Evolutionary conservation across 2,329 filamentous ascomycete species (phyloP).

Genomic region (Lasiodiplodia sp.): DNA sequence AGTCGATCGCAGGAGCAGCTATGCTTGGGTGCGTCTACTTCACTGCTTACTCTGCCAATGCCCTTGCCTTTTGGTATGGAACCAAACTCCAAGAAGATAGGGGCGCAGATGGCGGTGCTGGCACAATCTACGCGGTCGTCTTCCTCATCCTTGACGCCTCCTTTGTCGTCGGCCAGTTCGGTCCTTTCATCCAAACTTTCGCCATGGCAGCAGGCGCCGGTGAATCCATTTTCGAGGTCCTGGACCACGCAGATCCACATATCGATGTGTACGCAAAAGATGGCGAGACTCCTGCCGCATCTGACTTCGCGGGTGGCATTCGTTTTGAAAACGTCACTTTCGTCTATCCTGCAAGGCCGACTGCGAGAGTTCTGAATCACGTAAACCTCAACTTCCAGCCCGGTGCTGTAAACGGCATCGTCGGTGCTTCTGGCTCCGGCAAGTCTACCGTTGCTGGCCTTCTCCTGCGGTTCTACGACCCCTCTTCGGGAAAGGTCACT

Average conservation of each 20-base stretch:
- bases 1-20: constrained; percentile 49
- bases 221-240: constrained; percentile 53
- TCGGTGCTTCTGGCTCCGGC: constrained; percentile 54
- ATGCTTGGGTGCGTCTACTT: constrained; percentile 55
- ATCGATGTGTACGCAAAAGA: constrained; percentile 49
- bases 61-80: constrained; percentile 56
- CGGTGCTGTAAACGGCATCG: constrained; percentile 53
- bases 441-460: constrained; percentile 55
- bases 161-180: constrained; percentile 68
- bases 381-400: constrained; percentile 47
- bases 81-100: constrained; percentile 33
- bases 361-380: constrained; percentile 48
- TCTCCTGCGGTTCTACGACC: constrained; percentile 50
- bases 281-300: constrained; percentile 34
- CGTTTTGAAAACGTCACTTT: constrained; percentile 52
- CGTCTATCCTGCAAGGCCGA: constrained; percentile 53
- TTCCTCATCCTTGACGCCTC: constrained; percentile 70
- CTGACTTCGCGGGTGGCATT: constrained; percentile 46
- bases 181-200: constrained; percentile 66
- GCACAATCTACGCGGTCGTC: constrained; percentile 68
- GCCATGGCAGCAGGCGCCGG: constrained; percentile 61
- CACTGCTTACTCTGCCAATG: constrained; percentile 55
- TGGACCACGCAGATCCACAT: constrained; percentile 49
- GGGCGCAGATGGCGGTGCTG: constrained; percentile 48
- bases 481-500: constrained; percentile 41